Evolutionary conservation across 2,329 filamentous ascomycete genomes (phyloP).

Genomic region (Stachybotrys chlorohalonatus): DNA sequence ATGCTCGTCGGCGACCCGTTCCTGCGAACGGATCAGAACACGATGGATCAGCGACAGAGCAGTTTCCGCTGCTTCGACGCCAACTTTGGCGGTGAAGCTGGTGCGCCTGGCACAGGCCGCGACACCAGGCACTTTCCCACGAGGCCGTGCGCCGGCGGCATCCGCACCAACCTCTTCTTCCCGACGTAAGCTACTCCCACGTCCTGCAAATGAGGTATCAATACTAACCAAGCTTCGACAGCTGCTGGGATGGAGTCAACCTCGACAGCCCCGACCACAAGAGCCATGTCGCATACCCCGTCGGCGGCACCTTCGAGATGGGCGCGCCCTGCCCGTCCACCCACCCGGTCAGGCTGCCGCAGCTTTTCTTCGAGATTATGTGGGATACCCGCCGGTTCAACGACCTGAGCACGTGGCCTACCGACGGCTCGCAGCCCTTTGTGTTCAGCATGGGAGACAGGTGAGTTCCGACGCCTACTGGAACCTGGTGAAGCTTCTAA

Average conservation of each 20-base stretch:
- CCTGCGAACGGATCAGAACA: constrained; percentile 5
- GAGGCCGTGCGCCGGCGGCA: not conserved
- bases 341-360: constrained; percentile 29
- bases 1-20: not conserved
- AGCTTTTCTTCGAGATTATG: constrained; percentile 30
- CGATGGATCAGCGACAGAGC: not conserved
- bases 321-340: constrained; percentile 12
- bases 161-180: not conserved
- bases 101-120: not conserved
- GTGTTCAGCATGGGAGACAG: constrained; percentile 17
- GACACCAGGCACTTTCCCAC: constrained; percentile 10
- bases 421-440: constrained; percentile 20
- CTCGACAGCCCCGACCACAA: not conserved
- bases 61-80: not conserved
- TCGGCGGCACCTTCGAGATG: not conserved
- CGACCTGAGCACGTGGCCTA: constrained; percentile 8
- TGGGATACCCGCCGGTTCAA: constrained; percentile 30
- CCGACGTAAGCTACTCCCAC: not conserved
- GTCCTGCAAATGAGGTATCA: too few relatives aligned
- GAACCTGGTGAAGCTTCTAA: too few relatives aligned
- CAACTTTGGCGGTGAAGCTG: not conserved
- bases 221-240: not conserved
- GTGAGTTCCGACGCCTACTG: not conserved
- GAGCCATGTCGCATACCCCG: not conserved
- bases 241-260: not conserved